Percentiles rank a stretch among this genome's conserved stretches.
phyloP scores from a whole-genome alignment of 768 basidiomycete species.

The Pleurotus pulmonarius region DNA sequence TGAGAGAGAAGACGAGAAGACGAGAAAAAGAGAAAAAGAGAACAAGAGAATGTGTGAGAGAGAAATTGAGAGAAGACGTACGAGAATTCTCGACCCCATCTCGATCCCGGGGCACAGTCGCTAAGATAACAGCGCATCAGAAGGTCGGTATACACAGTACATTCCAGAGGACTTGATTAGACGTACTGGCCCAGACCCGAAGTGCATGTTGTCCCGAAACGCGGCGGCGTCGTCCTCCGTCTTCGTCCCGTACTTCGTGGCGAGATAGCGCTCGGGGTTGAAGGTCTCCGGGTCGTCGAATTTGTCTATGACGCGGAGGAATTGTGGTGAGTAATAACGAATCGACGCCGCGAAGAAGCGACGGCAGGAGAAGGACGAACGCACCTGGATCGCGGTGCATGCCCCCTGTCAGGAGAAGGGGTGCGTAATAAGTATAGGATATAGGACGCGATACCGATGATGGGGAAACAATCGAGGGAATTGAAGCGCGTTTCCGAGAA shows the following conservation, averaged over 20 bases:
- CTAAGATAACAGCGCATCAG: too few relatives aligned
- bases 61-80: conserved; percentile 2
- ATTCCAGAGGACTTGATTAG: too few relatives aligned
- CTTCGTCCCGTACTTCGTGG: conserved; percentile 14
- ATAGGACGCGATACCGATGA: too few relatives aligned
- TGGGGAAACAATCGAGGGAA: conserved; percentile 13
- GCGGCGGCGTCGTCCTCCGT: conserved; percentile 8
- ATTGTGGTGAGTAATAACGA: background rate
- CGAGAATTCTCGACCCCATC: conserved; percentile 12
- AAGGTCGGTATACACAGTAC: too few relatives aligned
- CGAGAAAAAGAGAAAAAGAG: too few relatives aligned
- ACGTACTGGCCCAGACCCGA: conserved; percentile 15
- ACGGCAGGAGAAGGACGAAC: background rate
- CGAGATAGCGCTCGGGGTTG: background rate
- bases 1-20: too few relatives aligned
- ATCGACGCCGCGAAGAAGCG: background rate
- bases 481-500: conserved; percentile 16
- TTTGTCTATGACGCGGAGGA: background rate
- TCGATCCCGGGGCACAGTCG: conserved; percentile 16
- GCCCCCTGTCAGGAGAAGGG: background rate
- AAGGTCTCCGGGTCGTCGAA: conserved; percentile 4
- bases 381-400: background rate
- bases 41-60: too few relatives aligned
- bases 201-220: conserved; percentile 11
- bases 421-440: too few relatives aligned